These are phyloP conservation scores for Cunninghamia lanceolata DNA, from an alignment of 75 land plant genomes.

Conservation along the genomic window DNA sequence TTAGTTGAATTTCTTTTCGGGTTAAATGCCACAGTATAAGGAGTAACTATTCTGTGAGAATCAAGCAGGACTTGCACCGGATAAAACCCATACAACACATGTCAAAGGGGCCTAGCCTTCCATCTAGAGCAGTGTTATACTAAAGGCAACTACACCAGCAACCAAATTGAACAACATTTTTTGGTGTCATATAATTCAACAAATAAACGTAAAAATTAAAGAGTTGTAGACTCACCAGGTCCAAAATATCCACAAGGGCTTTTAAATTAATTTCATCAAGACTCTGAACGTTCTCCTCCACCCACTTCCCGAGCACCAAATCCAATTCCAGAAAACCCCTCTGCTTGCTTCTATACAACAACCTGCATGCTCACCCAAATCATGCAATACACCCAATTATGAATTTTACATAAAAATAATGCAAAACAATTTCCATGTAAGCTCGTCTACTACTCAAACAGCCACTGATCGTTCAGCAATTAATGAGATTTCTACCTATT, in stretches of 20 bases:
- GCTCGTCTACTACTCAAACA: not conserved
- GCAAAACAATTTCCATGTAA: not conserved
- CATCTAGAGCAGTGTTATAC: not conserved
- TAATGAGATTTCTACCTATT: not conserved
- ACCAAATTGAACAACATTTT: not conserved
- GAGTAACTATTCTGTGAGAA: not conserved
- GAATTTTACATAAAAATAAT: not conserved
- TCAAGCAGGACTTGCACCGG: not conserved
- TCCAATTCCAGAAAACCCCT: slow-evolving; percentile 90
- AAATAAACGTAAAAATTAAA: not conserved
- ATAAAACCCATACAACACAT: not conserved
- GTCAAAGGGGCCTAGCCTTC: not conserved
- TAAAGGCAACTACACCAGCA: not conserved
- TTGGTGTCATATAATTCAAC: not conserved
- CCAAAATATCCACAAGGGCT: slow-evolving; percentile 71
- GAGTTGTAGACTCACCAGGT: slow-evolving; percentile 44
- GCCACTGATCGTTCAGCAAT: not conserved
- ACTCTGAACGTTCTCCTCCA: slow-evolving; percentile 61
- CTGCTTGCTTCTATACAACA: slow-evolving; percentile 83
- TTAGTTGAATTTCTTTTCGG: too few relatives aligned
- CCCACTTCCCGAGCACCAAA: slow-evolving; percentile 96
- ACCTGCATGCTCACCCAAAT: slow-evolving; percentile 22
- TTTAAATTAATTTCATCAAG: slow-evolving; percentile 72
- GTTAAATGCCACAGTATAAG: not conserved
- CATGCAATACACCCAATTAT: not conserved